Evolutionary conservation across 108 stramenopile species (phyloP).

Genomic region (Phaeodactylum tricornutum): DNA sequence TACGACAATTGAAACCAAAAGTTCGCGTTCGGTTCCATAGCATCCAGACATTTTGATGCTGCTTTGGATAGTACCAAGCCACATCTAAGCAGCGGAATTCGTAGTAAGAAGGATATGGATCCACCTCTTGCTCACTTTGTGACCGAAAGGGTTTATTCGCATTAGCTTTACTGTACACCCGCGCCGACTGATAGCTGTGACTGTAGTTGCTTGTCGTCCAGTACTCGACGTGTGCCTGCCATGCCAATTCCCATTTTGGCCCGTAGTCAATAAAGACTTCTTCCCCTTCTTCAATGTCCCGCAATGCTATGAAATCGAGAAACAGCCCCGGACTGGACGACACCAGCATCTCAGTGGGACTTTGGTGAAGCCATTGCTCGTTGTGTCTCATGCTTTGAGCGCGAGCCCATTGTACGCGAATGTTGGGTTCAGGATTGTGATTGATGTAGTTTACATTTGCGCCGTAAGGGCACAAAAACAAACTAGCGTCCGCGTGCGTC

Average conservation of each 20-base stretch:
- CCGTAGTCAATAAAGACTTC: constrained; percentile 64
- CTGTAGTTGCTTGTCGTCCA: constrained; percentile 16
- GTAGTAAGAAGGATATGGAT: constrained; percentile 24
- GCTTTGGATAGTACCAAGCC: background rate
- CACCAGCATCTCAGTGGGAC: constrained; percentile 16
- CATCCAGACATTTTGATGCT: background rate
- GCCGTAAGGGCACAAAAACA: constrained; percentile 39
- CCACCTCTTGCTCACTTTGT: constrained; percentile 7
- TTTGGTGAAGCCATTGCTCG: constrained; percentile 9
- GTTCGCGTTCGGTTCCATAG: background rate
- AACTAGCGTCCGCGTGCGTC: constrained; percentile 25
- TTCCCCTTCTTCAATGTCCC: constrained; percentile 45
- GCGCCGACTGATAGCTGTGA: constrained; percentile 11
- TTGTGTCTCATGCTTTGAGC: constrained; percentile 12
- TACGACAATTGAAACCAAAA: constrained; percentile 1
- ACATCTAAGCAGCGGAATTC: constrained; percentile 1
- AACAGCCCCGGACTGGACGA: constrained; percentile 15
- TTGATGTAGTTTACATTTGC: constrained; percentile 44
- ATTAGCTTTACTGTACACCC: constrained; percentile 15
- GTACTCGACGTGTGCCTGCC: constrained; percentile 28
- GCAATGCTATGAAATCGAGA: constrained; percentile 37
- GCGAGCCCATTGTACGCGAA: constrained; percentile 17
- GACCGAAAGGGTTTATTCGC: constrained; percentile 7
- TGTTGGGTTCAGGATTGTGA: constrained; percentile 18
- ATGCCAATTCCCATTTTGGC: constrained; percentile 43